Base-by-base conservation (phyloP, 2,329 filamentous ascomycete species). In the Trichoderma sp. region DNA sequence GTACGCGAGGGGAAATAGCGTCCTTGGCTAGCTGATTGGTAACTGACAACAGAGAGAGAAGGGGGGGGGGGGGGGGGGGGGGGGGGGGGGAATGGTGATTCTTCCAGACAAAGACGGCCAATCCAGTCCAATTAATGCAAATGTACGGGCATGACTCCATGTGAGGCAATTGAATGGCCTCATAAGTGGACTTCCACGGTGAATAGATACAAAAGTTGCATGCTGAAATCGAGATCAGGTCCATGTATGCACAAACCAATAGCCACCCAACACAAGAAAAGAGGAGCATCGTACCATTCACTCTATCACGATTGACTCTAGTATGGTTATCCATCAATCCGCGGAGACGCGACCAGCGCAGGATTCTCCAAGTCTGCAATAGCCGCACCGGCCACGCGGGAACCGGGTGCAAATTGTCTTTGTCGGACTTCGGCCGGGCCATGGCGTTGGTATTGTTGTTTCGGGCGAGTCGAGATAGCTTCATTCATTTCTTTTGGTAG, bases 381-480 rank as follows among this genome's bases (percentile, higher is more conserved):
- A 50, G 27, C 39, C 29, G 39, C 15, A 10, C 17, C 22, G 45
- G 59, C 22, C 22, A 32, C 52, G 32, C 17, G 59, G 22, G 5
- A 52, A 27, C 12, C 29, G 22, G 9, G 12, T 63, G 12, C 59
- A n/a, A 13, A 61, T 22, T n/a, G 17, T 15, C 19, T 22, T 22
- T 12, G 17, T 50, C 29, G 15, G 32, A 22, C 17, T 63, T 63
- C 17, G 10, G 48, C 15, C 15, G 17, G 25, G 4, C 39, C 42
- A 32, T 54, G 19, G 34, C 60, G 34, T 64, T 54, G 60, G 48
- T 64, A 64, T 64, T 64, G 60, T 64, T 61, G 25, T 50, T 61
- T 35, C 17, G n/a, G 27, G 27, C 60, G 37, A 54, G 25, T 53
- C 34, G 25, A 52, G 34, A 64, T 42, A 64, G 48, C 48, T 54